A percentile compares a stretch with the other conserved stretches of the same genome.
These are phyloP conservation scores for Xylariaceae sp. DNA, from an alignment of 2,329 filamentous ascomycete genomes.

Conservation along the genomic window DNA sequence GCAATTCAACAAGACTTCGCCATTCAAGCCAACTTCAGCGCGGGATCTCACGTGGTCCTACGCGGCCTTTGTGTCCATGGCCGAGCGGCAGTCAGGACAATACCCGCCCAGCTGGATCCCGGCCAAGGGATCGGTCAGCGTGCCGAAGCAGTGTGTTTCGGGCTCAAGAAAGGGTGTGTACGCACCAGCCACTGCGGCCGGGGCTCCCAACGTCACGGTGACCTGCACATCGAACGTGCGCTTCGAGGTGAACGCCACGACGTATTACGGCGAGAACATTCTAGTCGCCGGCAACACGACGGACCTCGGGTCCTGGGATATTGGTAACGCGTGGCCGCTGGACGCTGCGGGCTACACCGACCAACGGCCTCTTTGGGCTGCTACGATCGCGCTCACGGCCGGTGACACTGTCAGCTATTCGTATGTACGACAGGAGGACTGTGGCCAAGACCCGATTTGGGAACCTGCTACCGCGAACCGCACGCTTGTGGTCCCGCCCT, in stretches of 20 bases:
- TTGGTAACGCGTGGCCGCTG: conserved; percentile 48
- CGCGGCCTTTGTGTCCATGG: conserved; percentile 61
- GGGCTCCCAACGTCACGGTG: conserved; percentile 44
- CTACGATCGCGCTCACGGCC: conserved; percentile 48
- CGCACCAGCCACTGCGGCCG: conserved; percentile 45
- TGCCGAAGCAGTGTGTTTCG: conserved; percentile 39
- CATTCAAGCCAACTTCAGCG: conserved; percentile 51
- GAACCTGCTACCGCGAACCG: conserved; percentile 50
- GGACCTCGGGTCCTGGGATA: conserved; percentile 53
- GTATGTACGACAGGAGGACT: conserved; percentile 54
- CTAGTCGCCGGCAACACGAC: conserved; percentile 51
- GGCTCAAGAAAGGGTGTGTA: conserved; percentile 41
- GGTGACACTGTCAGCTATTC: conserved; percentile 53
- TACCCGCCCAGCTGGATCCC: conserved; percentile 42
- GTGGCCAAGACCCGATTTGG: conserved; percentile 50
- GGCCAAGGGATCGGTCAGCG: conserved; percentile 25
- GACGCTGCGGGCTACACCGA: conserved; percentile 50
- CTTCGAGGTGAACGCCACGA: conserved; percentile 55
- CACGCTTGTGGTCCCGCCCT: conserved; percentile 48
- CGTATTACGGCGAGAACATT: conserved; percentile 56
- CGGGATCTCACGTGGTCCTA: conserved; percentile 74
- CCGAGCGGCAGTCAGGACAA: conserved; percentile 47
- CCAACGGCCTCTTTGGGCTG: conserved; percentile 53
- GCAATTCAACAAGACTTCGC: conserved; percentile 53
- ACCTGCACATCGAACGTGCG: conserved; percentile 47